Evolutionary conservation across 2,329 filamentous ascomycete genomes (phyloP).

Genomic region (Penicillium sp.): DNA sequence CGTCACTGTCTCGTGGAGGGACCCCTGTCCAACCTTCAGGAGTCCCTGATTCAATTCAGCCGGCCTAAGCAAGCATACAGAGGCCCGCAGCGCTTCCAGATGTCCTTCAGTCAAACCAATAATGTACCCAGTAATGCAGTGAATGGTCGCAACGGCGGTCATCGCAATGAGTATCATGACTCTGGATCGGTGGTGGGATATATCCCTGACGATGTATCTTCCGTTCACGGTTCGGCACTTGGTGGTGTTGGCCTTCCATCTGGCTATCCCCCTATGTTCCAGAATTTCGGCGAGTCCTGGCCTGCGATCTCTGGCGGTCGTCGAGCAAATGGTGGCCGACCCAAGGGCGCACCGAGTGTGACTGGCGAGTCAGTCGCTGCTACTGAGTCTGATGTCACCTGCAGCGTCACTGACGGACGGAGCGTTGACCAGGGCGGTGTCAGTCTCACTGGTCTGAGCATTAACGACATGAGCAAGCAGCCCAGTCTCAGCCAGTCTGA

Average conservation of each 20-base stretch:
- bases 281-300: conserved; percentile 84
- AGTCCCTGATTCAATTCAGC: conserved; percentile 87
- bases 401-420: conserved; percentile 66
- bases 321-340: conserved; percentile 57
- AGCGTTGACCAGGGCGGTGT: conserved; percentile 71
- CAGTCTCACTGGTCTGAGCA: conserved; percentile 74
- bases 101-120: conserved; percentile 61
- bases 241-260: conserved; percentile 72
- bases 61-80: conserved; percentile 87
- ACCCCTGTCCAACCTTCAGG: conserved; percentile 88
- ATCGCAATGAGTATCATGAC: conserved; percentile 54
- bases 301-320: conserved; percentile 66
- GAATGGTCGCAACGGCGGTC: conserved; percentile 44
- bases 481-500: conserved; percentile 72
- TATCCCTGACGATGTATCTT: conserved; percentile 93
- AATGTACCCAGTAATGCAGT: conserved; percentile 49
- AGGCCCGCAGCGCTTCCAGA: conserved; percentile 75
- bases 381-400: conserved; percentile 76
- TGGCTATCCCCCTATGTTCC: conserved; percentile 91
- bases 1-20: conserved; percentile 92
- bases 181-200: conserved; percentile 86
- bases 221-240: conserved; percentile 82
- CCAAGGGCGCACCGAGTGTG: conserved; percentile 63
- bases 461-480: conserved; percentile 61
- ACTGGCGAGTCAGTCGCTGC: conserved; percentile 88